phyloP scores from a whole-genome alignment of 495 filamentous ascomycete genomes.

The Cenococcum geophilum region DNA sequence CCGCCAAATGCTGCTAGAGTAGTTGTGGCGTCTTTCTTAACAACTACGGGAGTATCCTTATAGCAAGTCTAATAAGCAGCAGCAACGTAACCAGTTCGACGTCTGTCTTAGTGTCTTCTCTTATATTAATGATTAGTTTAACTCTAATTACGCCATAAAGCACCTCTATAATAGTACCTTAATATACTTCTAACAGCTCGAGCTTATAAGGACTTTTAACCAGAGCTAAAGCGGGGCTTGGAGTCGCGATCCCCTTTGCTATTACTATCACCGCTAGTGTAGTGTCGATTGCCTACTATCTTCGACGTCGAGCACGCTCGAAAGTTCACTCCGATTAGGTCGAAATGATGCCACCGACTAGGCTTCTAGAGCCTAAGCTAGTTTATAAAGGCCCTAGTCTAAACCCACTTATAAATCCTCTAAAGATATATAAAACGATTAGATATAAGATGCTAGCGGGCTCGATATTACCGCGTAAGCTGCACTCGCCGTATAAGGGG shows the following conservation, averaged over 20 bases:
- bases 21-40: constrained; percentile 2
- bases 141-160: not conserved
- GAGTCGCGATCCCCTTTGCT: not conserved
- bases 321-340: not conserved
- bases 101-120: not conserved
- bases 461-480: not conserved
- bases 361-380: not conserved
- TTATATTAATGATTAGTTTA: not conserved
- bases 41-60: not conserved
- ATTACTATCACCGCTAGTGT: not conserved
- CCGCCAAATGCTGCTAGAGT: constrained; percentile 2
- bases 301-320: not conserved
- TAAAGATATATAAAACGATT: not conserved
- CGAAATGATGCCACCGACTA: not conserved
- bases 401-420: not conserved
- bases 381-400: not conserved
- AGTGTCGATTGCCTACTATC: not conserved
- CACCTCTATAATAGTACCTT: not conserved
- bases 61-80: not conserved
- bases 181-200: not conserved
- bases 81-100: not conserved
- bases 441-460: not conserved
- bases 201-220: not conserved
- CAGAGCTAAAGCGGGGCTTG: not conserved
- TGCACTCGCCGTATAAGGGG: too few relatives aligned